Evolutionary conservation across 1,284 basidiomycete species (phyloP), one percentile per base, ranked within the genome.

Genomic region (Meripilus lineatus): DNA sequence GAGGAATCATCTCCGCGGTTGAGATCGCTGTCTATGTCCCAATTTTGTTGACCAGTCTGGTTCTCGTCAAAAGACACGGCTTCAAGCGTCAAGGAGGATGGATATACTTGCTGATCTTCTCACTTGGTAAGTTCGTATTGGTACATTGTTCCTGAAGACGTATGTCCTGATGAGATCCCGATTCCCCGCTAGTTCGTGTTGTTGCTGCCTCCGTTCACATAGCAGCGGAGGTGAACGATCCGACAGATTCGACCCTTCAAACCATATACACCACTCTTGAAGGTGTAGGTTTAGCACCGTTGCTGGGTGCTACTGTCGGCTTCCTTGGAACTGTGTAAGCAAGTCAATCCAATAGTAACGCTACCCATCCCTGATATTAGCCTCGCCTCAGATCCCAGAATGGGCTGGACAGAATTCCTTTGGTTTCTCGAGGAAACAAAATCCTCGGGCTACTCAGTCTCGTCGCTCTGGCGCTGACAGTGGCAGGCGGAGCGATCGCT

Each of bases 291-390:
- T 51, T 83, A 4, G 72, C 72, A 1, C 66, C 74, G 1, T 60
- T 85, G 14, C 56, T 83, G 39, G 54, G 80, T 26, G 69, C 77
- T 3, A 72, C 77, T 1, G 55, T 83, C 22, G 80, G 81, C 3
- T 75, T 84, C 52, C 55, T 84, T 39, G 72, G 74, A 40, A 74
- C 77, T 49, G 71, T 75, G 82, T 83, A 65, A 30, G 28, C n/a
- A n/a, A 51, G 80, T 69, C 18, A 18, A 45, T 26, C 45, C 10
- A 4, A 45, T 20, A 44, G 14, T 28, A 37, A 18, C 47, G 23
- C 20, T 32, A 17, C 32, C 20, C 14, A 32, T 35, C 32, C 2
- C 28, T 32, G 21, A 18, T 21, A 36, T 45, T 44, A 36, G 47
- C 47, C 22, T 56, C 48, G 42, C 60, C 68, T 10, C 61, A 65